Percentiles rank a stretch among this genome's conserved stretches.
Conservation (phyloP, 306 rosid species). For the Dryas alaskensis region DNA sequence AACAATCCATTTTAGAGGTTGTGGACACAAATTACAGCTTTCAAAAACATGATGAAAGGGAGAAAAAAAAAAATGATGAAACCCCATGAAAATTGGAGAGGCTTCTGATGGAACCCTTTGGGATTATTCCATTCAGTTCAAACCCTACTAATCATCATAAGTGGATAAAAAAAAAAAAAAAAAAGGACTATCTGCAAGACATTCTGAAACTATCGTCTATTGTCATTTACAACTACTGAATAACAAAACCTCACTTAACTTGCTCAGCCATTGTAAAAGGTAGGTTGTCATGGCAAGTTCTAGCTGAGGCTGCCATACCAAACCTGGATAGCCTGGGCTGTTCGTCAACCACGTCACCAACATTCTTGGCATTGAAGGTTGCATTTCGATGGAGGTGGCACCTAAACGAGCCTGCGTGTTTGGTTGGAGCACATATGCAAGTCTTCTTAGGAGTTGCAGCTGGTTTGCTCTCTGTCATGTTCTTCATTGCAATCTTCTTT, state of each 20-base stretch:
- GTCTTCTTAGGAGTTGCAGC: constrained; percentile 2
- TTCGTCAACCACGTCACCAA: background rate
- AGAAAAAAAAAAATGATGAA: no score
- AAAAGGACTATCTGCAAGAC: background rate
- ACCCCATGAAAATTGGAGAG: no score
- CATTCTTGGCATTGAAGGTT: background rate
- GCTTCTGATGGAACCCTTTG: background rate
- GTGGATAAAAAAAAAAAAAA: background rate
- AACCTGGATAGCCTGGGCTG: constrained; percentile 25
- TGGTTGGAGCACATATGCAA: constrained; percentile 36
- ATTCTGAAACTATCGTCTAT: background rate
- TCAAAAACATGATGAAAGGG: no score
- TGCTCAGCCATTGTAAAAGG: constrained; percentile 3
- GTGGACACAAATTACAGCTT: no score
- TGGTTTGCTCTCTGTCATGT: background rate
- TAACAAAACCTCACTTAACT: background rate
- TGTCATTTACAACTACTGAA: background rate
- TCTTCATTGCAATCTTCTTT: constrained; percentile 3
- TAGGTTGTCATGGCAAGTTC: background rate
- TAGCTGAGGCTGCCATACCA: constrained; percentile 17
- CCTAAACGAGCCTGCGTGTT: constrained; percentile 27
- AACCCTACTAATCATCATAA: background rate
- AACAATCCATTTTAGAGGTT: no score
- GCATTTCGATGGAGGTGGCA: constrained; percentile 25
- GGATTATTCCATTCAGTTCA: background rate